Evolutionary conservation across 148 eudicot species (phyloP).

Genomic region (Simmondsia chinensis): DNA sequence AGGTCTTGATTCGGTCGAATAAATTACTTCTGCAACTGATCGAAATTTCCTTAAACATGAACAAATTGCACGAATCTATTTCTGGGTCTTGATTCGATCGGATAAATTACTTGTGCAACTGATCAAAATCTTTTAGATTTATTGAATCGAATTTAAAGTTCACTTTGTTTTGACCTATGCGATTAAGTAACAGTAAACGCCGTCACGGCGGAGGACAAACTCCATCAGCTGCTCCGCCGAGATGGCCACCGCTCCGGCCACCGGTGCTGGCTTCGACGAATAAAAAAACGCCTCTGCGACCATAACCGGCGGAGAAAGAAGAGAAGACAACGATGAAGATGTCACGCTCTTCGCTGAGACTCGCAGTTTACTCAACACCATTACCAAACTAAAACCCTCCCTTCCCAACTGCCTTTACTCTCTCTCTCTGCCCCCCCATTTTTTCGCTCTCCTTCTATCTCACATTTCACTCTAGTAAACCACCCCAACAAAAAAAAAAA

Average conservation of each 20-base stretch:
- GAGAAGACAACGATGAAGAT: constrained; percentile 3
- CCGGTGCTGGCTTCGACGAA: constrained; percentile 11
- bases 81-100: not conserved
- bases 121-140: not conserved
- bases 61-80: too few relatives aligned
- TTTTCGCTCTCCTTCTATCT: too few relatives aligned
- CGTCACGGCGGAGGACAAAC: constrained; percentile 38
- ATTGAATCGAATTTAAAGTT: not conserved
- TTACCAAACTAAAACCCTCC: constrained; percentile 16
- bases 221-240: too few relatives aligned
- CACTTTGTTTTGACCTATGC: constrained; percentile 24
- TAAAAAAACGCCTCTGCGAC: constrained; percentile 12
- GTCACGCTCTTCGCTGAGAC: constrained; percentile 8
- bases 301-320: constrained; percentile 25
- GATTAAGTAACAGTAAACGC: constrained; percentile 38
- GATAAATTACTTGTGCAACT: too few relatives aligned
- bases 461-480: too few relatives aligned
- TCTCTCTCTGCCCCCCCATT: too few relatives aligned
- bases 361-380: constrained; percentile 15
- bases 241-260: constrained; percentile 17
- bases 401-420: constrained; percentile 2
- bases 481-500: too few relatives aligned
- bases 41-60: not conserved
- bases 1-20: too few relatives aligned
- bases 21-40: not conserved